These are phyloP conservation scores for Mycena latifolia DNA, from an alignment of 768 basidiomycete species.

Conservation along the genomic window DNA sequence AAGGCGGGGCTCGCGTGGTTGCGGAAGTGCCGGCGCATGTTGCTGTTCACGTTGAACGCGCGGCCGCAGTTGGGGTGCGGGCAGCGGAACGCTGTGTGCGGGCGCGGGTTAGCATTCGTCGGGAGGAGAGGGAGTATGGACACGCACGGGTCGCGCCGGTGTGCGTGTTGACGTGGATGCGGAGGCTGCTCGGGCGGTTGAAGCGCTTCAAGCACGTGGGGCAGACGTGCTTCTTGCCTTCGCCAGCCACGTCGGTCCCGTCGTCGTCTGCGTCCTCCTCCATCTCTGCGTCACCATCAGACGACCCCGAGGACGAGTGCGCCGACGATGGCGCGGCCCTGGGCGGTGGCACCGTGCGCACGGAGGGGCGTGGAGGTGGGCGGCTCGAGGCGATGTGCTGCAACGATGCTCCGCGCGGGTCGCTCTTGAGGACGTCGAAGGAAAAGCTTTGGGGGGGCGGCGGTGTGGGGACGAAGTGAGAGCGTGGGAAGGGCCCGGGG, in stretches of 20 bases:
- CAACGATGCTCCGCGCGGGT: constrained; percentile 15
- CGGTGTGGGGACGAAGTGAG: background rate
- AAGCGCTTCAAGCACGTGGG: constrained; percentile 72
- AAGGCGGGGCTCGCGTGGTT: constrained; percentile 57
- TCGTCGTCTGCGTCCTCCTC: constrained; percentile 35
- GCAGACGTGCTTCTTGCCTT: constrained; percentile 62
- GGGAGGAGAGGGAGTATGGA: too few relatives aligned
- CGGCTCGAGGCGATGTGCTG: constrained; percentile 10
- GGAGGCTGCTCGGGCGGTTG: constrained; percentile 76
- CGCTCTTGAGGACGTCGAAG: constrained; percentile 25
- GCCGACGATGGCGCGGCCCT: background rate
- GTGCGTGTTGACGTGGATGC: constrained; percentile 77
- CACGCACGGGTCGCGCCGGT: constrained; percentile 77
- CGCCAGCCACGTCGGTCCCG: constrained; percentile 41
- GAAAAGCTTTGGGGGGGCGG: constrained; percentile 8
- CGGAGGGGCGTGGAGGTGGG: too few relatives aligned
- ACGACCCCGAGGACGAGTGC: constrained; percentile 4
- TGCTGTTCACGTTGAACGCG: constrained; percentile 87
- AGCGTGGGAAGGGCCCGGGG: background rate
- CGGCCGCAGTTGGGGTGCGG: constrained; percentile 81
- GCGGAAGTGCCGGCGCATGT: constrained; percentile 85
- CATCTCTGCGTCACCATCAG: constrained; percentile 38
- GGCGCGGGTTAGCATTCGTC: too few relatives aligned
- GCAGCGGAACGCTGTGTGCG: constrained; percentile 77
- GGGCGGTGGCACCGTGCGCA: too few relatives aligned